Percentiles rank a stretch among this genome's conserved stretches.
Conservation (phyloP, 768 basidiomycete genomes). For the Rhizopogon rudus region DNA sequence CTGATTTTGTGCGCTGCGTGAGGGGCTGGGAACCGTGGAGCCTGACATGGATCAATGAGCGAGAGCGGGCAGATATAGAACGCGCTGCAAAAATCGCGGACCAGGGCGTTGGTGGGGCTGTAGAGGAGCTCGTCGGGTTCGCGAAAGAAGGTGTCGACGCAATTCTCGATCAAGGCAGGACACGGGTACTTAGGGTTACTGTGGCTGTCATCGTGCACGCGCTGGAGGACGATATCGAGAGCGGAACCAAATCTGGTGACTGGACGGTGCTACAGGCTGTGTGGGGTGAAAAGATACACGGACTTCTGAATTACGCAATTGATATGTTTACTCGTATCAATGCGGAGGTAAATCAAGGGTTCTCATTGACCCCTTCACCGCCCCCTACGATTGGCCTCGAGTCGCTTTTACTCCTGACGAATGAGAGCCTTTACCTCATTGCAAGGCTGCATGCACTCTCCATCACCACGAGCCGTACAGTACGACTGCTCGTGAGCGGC, state of each 20-base stretch:
- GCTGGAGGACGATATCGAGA: conserved; percentile 39
- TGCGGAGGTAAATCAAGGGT: conserved; percentile 50
- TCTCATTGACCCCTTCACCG: conserved; percentile 35
- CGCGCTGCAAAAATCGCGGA: conserved; percentile 65
- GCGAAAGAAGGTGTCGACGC: conserved; percentile 31
- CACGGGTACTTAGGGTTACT: conserved; percentile 62
- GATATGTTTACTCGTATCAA: conserved; percentile 45
- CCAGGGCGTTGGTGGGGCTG: conserved; percentile 56
- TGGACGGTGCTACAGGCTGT: conserved; percentile 50
- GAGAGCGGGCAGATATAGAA: conserved; percentile 53
- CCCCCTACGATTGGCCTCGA: conserved; percentile 37
- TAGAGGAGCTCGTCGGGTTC: conserved; percentile 48
- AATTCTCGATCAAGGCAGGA: conserved; percentile 40
- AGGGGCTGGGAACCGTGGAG: conserved; percentile 58
- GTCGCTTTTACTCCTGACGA: conserved; percentile 49
- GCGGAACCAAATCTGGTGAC: conserved; percentile 31
- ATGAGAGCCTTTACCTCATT: conserved; percentile 52
- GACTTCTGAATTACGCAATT: conserved; percentile 52
- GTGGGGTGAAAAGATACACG: conserved; percentile 58
- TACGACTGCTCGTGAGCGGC: conserved; percentile 39
- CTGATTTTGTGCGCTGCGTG: conserved; percentile 55
- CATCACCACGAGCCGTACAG: conserved; percentile 45
- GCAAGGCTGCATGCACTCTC: conserved; percentile 40
- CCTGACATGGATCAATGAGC: conserved; percentile 55
- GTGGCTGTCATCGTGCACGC: conserved; percentile 52